Conservation (phyloP, 768 basidiomycete genomes). For the Tephrocybe rancida region DNA sequence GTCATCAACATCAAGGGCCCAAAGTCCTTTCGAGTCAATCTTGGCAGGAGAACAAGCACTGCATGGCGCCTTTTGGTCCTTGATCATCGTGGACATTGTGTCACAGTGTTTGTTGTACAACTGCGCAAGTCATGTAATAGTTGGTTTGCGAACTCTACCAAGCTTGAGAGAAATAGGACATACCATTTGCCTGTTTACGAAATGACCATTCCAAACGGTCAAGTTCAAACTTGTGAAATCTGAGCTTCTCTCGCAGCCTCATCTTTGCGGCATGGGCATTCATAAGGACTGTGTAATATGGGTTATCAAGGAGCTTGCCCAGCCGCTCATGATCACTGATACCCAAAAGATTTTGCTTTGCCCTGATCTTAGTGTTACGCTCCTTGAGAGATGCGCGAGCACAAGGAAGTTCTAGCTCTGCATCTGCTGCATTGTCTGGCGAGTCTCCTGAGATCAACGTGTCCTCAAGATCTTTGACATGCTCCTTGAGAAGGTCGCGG, state of each 20-base stretch:
- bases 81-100: slow-evolving; percentile 22
- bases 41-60: slow-evolving; percentile 22
- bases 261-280: slow-evolving; percentile 26
- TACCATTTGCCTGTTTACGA: slow-evolving; percentile 21
- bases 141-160: slow-evolving; percentile 10
- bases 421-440: too few species aligned
- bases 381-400: too few species aligned
- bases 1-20: slow-evolving; percentile 35
- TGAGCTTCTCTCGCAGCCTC: slow-evolving; percentile 19
- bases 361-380: too few species aligned
- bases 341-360: too few species aligned
- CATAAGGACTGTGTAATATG: slow-evolving; percentile 14
- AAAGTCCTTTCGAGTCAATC: slow-evolving; percentile 25
- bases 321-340: background rate
- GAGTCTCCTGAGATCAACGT: background rate
- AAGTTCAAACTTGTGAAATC: slow-evolving; percentile 28
- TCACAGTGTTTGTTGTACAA: slow-evolving; percentile 31
- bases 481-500: background rate
- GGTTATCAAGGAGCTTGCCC: background rate
- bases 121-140: slow-evolving; percentile 22
- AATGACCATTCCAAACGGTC: slow-evolving; percentile 21
- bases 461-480: too few species aligned
- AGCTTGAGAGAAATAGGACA: background rate
- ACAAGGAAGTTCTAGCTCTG: too few species aligned
- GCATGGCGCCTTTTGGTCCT: slow-evolving; percentile 19